Evolutionary conservation across 345 rosid species (phyloP).

Genomic region (Ceriops zippeliana): DNA sequence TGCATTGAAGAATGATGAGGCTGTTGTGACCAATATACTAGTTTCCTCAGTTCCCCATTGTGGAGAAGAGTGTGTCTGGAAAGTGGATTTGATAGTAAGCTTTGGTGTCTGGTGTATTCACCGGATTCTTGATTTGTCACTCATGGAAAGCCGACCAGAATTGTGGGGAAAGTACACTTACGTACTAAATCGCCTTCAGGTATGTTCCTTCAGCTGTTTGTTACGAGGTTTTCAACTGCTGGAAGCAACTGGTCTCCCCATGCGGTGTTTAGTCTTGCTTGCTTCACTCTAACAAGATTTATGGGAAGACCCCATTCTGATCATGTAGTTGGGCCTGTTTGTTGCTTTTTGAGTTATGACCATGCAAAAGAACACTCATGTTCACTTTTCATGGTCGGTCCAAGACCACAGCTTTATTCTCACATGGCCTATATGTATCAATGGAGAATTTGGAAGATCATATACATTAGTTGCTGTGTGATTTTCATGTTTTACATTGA

Average conservation of each 20-base stretch:
- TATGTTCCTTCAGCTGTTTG: slow-evolving; percentile 19
- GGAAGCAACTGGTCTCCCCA: neutral
- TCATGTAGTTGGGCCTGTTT: too few relatives aligned
- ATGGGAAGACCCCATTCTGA: too few relatives aligned
- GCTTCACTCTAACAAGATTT: too few relatives aligned
- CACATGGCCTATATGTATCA: too few relatives aligned
- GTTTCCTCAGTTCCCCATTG: slow-evolving; percentile 81
- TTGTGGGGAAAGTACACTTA: slow-evolving; percentile 98
- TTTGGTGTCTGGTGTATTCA: slow-evolving; percentile 99
- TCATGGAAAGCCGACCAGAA: slow-evolving; percentile 97
- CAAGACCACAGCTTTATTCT: too few relatives aligned
- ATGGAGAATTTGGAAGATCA: too few relatives aligned
- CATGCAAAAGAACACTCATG: too few relatives aligned
- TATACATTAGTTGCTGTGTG: neutral
- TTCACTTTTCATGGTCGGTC: too few relatives aligned
- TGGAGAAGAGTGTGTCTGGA: slow-evolving; percentile 93
- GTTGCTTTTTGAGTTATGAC: too few relatives aligned
- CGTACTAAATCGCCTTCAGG: slow-evolving; percentile 97
- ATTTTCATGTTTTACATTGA: neutral
- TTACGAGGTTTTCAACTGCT: neutral
- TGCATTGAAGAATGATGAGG: slow-evolving; percentile 28
- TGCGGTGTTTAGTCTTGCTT: too few relatives aligned
- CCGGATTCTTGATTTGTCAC: slow-evolving; percentile 76
- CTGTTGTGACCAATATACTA: slow-evolving; percentile 20
- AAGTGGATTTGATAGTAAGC: slow-evolving; percentile 68